Base-by-base conservation (phyloP, 2,329 filamentous ascomycete species). In the Rhexocercosporidium sp. region DNA sequence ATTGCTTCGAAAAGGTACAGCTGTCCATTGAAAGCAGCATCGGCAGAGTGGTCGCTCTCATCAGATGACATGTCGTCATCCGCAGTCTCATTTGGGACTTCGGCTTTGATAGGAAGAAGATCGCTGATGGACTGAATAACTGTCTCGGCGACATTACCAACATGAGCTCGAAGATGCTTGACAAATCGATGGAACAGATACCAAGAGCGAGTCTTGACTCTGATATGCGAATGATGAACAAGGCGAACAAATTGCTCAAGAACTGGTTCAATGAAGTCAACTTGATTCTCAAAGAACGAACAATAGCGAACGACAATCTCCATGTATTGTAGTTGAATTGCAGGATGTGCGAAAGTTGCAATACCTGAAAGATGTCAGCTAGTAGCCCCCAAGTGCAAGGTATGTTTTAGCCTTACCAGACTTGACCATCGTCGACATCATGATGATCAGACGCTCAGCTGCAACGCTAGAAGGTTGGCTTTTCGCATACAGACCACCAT, bases 41-140 rank as follows among this genome's bases (percentile, higher is more conserved):
- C 93, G n/a, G 92, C 91, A 22, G 92, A 94, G 73, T 94, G 91
- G 67, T 97, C 93, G 51, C 92, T 92, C 76, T 97, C 93, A 71
- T 97, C 94, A 0, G 95, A 97, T 1, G 94, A 97, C 89, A 97
- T 96, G 77, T 97, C 95, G 75, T 97, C 93, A 63, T 96, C 93
- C 60, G 88, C 87, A 12, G 88, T 89, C 59, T 92, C 91, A 59
- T 90, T 88, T 1, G 94, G 89, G 3, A 97, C 82, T 80, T 98
- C 94, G 1, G 96, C 96, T 76, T 93, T 94, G 79, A 99, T 97
- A 18, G 91, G 88, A 54, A 99, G 85, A 31, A 99, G 85, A 77
- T 98, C 95, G 65, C 89, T 88, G 70, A 99, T 90, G 44, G 95
- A 95, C 76, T 94, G 90, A 64, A 99, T 96, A 59, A 99, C 90